Evolutionary conservation across 805 yeast genomes (phyloP).

Genomic region (Pichia sporocuriosa): DNA sequence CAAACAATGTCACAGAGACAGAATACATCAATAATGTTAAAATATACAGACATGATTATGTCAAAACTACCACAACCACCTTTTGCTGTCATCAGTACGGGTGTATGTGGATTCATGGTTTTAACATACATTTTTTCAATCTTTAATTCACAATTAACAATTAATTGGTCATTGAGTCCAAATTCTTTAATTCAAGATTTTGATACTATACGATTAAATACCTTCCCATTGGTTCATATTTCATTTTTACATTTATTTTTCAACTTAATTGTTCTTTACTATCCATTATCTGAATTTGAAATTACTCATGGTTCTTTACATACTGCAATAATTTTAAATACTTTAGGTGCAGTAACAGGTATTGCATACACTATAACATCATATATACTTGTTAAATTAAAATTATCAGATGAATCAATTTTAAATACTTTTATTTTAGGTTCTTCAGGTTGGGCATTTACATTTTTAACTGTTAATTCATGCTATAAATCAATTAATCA

Average conservation of each 20-base stretch:
- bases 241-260: constrained; percentile 53
- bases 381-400: constrained; percentile 45
- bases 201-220: constrained; percentile 49
- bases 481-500: constrained; percentile 26
- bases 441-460: constrained; percentile 67
- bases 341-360: constrained; percentile 65
- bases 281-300: constrained; percentile 63
- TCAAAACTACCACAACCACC: constrained; percentile 4
- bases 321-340: constrained; percentile 73
- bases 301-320: constrained; percentile 72
- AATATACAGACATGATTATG: neutral
- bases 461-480: constrained; percentile 58
- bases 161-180: constrained; percentile 47
- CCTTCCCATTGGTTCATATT: constrained; percentile 69
- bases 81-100: constrained; percentile 11
- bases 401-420: constrained; percentile 41
- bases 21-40: too few species aligned
- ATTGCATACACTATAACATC: constrained; percentile 48
- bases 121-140: constrained; percentile 36
- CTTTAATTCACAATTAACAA: constrained; percentile 24
- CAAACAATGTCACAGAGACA: too few species aligned
- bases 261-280: constrained; percentile 50
- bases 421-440: constrained; percentile 56
- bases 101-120: constrained; percentile 38
- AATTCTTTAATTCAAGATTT: constrained; percentile 39